These are phyloP conservation scores for Amanita muscaria DNA, from an alignment of 768 basidiomycete species.

Conservation along the genomic window DNA sequence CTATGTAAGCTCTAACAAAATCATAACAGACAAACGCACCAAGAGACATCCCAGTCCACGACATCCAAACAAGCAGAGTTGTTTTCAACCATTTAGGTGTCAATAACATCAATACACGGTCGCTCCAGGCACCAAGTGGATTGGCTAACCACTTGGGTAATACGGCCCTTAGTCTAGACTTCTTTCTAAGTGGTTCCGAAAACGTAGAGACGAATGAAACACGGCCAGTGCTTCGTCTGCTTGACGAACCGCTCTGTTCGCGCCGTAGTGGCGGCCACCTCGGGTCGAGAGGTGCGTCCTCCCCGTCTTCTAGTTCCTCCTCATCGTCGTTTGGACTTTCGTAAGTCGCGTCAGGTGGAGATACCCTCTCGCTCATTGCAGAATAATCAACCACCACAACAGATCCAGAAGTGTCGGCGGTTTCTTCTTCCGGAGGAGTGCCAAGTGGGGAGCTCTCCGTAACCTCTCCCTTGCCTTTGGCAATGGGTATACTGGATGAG, in stretches of 20 bases:
- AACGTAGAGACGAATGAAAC: conserved; percentile 1
- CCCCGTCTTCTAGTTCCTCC: conserved; percentile 1
- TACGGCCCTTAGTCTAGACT: not conserved
- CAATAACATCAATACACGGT: conserved; percentile 61
- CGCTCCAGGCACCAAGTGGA: conserved; percentile 62
- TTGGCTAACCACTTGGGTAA: conserved; percentile 35
- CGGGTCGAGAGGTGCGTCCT: conserved; percentile 6
- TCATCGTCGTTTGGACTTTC: not conserved
- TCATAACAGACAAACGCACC: conserved; percentile 35
- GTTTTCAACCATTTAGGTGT: conserved; percentile 68
- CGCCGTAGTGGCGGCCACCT: not conserved
- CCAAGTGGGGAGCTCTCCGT: conserved; percentile 5
- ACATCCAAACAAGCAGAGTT: conserved; percentile 70
- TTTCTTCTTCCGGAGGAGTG: not conserved
- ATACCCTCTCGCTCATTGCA: conserved; percentile 8
- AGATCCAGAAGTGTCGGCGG: not conserved
- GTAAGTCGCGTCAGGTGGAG: not conserved
- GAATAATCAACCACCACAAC: conserved; percentile 9
- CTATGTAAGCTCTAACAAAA: conserved; percentile 1
- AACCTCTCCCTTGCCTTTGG: not conserved
- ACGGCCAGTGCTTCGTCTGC: not conserved
- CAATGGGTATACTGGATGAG: not conserved
- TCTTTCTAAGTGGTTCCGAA: not conserved
- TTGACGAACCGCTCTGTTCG: not conserved
- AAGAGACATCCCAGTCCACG: conserved; percentile 71